These are phyloP conservation scores for Phytopythium aichiense DNA, from an alignment of 352 stramenopile species.

Conservation along the genomic window DNA sequence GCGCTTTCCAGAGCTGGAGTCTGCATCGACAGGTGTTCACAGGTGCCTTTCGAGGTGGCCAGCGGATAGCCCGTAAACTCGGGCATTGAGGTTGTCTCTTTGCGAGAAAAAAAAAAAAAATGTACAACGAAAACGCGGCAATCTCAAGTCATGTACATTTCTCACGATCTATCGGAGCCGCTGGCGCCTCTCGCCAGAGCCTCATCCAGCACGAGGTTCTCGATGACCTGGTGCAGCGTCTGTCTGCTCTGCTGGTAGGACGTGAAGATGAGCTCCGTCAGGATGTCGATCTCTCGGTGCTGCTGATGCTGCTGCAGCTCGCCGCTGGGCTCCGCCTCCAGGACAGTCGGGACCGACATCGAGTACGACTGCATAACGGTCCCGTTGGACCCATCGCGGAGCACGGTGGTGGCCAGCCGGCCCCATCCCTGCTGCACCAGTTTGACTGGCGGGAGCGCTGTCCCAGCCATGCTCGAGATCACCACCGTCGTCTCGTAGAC, in stretches of 20 bases:
- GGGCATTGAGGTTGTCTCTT: too few species aligned
- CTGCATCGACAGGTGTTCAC: too few species aligned
- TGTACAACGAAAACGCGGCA: too few species aligned
- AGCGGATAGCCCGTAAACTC: too few species aligned
- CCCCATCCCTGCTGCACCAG: slow-evolving; percentile 23
- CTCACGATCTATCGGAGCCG: background rate
- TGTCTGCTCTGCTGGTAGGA: slow-evolving; percentile 22
- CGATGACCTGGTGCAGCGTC: slow-evolving; percentile 26
- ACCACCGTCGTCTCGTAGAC: slow-evolving; percentile 14
- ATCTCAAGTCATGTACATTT: too few species aligned
- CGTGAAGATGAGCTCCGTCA: slow-evolving; percentile 28
- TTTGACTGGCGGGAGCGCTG: slow-evolving; percentile 9
- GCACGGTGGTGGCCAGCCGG: slow-evolving; percentile 8
- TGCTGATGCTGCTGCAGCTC: slow-evolving; percentile 14
- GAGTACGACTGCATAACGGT: slow-evolving; percentile 22
- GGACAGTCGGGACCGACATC: slow-evolving; percentile 19
- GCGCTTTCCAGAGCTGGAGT: too few species aligned
- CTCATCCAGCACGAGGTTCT: slow-evolving; percentile 33
- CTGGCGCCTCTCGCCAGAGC: slow-evolving; percentile 13
- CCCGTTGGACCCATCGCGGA: slow-evolving; percentile 21
- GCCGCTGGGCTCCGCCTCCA: slow-evolving; percentile 4
- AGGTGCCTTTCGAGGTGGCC: too few species aligned
- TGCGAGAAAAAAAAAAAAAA: too few species aligned
- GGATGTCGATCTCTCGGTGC: slow-evolving; percentile 20
- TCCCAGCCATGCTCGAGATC: slow-evolving; percentile 5